A percentile compares a stretch with the other conserved stretches of the same genome.
These are phyloP conservation scores for Colletotrichum acutatum DNA, from an alignment of 2,329 filamentous ascomycete species.

Conservation along the genomic window DNA sequence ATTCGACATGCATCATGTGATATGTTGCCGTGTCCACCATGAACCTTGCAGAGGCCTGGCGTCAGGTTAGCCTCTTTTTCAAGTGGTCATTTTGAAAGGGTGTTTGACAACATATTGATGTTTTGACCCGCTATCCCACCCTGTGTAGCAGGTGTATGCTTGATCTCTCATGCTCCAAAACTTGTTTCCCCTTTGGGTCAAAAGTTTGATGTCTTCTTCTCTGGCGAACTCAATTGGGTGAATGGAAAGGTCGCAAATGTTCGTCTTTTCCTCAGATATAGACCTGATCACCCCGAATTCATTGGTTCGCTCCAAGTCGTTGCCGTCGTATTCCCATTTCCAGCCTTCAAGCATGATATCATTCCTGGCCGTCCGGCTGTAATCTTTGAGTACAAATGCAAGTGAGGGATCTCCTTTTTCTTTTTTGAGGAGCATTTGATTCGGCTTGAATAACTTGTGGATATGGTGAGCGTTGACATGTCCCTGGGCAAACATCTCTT, in stretches of 20 bases:
- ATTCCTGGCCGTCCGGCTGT: background rate
- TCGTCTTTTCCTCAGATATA: background rate
- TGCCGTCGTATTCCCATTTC: background rate
- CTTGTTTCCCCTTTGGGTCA: background rate
- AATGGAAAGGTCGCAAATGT: background rate
- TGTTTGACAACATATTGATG: background rate
- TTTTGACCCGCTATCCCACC: background rate
- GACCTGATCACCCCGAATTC: background rate
- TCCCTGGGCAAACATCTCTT: background rate
- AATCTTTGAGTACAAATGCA: background rate
- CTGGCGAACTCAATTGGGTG: background rate
- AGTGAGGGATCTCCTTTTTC: background rate
- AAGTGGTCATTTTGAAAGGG: no score
- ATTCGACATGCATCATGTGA: background rate
- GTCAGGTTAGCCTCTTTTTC: background rate
- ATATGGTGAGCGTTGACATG: background rate
- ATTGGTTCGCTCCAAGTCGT: background rate
- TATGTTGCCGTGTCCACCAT: constrained; percentile 8
- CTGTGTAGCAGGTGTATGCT: background rate
- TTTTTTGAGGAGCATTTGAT: background rate
- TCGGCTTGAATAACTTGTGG: constrained; percentile 1
- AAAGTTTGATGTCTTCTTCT: background rate
- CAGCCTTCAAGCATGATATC: background rate
- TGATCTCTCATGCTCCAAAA: constrained; percentile 9
- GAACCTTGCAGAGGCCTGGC: background rate